Percentiles rank a stretch among this genome's conserved stretches.
Conservation (phyloP, 2,329 filamentous ascomycete genomes). For the Penicillium sp. region DNA sequence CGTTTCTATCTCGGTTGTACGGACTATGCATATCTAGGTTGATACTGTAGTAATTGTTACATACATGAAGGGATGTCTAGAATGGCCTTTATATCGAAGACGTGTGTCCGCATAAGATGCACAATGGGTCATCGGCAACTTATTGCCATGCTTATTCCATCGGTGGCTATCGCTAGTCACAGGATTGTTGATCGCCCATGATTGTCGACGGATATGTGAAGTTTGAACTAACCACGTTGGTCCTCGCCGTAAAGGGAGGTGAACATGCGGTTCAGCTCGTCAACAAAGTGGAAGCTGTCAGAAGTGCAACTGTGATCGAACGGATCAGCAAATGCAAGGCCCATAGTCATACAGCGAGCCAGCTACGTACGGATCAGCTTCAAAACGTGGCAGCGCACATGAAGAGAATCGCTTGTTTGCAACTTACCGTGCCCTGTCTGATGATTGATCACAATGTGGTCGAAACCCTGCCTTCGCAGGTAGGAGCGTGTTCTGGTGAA, state of each 20-base stretch:
- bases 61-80: not conserved
- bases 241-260: not conserved
- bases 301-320: not conserved
- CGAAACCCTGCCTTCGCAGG: not conserved
- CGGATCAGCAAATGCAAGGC: not conserved
- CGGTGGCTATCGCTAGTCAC: not conserved
- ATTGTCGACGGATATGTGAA: not conserved
- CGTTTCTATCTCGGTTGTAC: not conserved
- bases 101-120: too few species aligned
- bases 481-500: too few species aligned
- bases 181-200: not conserved
- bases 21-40: not conserved
- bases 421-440: conserved; percentile 4
- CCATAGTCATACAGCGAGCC: not conserved
- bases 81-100: too few species aligned
- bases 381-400: conserved; percentile 6
- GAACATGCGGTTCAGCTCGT: conserved; percentile 7
- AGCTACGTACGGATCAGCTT: conserved; percentile 15
- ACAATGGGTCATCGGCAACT: too few species aligned
- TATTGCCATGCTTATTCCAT: not conserved
- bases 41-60: not conserved
- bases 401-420: not conserved
- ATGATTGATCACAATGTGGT: conserved; percentile 3
- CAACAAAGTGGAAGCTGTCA: conserved; percentile 6
- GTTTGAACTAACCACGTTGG: not conserved